These are phyloP conservation scores for Picea mariana DNA, from an alignment of 83 land plant species.

Conservation along the genomic window DNA sequence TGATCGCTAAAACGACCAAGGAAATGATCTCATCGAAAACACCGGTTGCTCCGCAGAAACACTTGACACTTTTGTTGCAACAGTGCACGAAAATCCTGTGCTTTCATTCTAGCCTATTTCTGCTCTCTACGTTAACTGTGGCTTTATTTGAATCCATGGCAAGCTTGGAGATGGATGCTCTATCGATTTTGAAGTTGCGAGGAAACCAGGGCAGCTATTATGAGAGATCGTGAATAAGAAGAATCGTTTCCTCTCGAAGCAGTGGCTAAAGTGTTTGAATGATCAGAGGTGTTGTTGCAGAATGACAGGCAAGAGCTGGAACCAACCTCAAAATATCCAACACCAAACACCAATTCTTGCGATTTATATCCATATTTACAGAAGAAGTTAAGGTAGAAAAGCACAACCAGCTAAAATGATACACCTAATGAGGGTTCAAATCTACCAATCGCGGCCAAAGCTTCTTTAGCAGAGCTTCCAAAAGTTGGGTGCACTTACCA, in stretches of 20 bases:
- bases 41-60: too few relatives aligned
- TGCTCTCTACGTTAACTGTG: too few relatives aligned
- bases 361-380: conserved; percentile 15
- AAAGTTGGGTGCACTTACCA: neutral
- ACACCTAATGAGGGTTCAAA: conserved; percentile 53
- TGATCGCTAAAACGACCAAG: too few relatives aligned
- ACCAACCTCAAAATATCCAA: conserved; percentile 37
- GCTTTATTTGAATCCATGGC: too few relatives aligned
- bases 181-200: too few relatives aligned
- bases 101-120: too few relatives aligned
- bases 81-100: too few relatives aligned
- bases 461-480: conserved; percentile 43
- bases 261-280: conserved; percentile 67
- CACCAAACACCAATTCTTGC: conserved; percentile 37
- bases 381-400: conserved; percentile 55
- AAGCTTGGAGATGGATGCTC: too few relatives aligned
- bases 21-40: too few relatives aligned
- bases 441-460: conserved; percentile 34
- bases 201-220: too few relatives aligned
- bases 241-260: conserved; percentile 32
- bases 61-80: too few relatives aligned
- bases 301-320: conserved; percentile 58
- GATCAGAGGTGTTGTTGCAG: conserved; percentile 60
- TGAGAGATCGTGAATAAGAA: too few relatives aligned
- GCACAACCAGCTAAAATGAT: conserved; percentile 48